These are phyloP conservation scores for Arthroderma sp. DNA, from an alignment of 2,329 filamentous ascomycete genomes.

Conservation along the genomic window DNA sequence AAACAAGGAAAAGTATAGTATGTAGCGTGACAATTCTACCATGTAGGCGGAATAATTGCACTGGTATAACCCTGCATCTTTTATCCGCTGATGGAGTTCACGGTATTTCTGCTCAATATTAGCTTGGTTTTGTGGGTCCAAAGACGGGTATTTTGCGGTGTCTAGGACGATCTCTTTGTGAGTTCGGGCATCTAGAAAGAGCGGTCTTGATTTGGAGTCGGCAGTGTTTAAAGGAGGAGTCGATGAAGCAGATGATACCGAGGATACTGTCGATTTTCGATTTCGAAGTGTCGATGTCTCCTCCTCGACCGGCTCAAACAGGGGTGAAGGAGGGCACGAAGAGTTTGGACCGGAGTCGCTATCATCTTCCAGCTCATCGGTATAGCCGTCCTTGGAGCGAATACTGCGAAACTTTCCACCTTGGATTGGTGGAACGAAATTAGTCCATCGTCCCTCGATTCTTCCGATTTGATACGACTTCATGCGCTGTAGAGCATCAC, in stretches of 20 bases:
- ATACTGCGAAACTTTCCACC: conserved; percentile 60
- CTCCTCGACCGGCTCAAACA: conserved; percentile 43
- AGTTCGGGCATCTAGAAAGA: conserved; percentile 61
- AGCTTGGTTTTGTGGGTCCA: conserved; percentile 61
- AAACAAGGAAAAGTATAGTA: conserved; percentile 49
- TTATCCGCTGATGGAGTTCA: conserved; percentile 57
- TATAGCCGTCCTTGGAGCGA: conserved; percentile 14
- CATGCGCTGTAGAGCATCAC: conserved; percentile 64
- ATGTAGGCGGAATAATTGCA: conserved; percentile 75
- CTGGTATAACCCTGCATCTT: conserved; percentile 62
- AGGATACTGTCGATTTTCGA: conserved; percentile 21
- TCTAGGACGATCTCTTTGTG: conserved; percentile 64
- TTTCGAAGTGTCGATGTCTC: conserved; percentile 22
- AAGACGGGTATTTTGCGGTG: conserved; percentile 62
- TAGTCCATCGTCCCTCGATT: conserved; percentile 69
- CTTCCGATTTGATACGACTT: conserved; percentile 68
- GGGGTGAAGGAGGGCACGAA: conserved; percentile 45
- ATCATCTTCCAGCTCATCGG: conserved; percentile 19
- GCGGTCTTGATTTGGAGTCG: conserved; percentile 30
- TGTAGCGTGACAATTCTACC: conserved; percentile 61
- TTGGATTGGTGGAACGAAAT: conserved; percentile 85
- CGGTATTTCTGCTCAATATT: conserved; percentile 70
- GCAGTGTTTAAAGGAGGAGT: conserved; percentile 6
- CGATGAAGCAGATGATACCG: conserved; percentile 17
- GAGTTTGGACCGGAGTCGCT: conserved; percentile 38